Conservation (phyloP, 805 yeast genomes). For the Lachancea sp. region DNA sequence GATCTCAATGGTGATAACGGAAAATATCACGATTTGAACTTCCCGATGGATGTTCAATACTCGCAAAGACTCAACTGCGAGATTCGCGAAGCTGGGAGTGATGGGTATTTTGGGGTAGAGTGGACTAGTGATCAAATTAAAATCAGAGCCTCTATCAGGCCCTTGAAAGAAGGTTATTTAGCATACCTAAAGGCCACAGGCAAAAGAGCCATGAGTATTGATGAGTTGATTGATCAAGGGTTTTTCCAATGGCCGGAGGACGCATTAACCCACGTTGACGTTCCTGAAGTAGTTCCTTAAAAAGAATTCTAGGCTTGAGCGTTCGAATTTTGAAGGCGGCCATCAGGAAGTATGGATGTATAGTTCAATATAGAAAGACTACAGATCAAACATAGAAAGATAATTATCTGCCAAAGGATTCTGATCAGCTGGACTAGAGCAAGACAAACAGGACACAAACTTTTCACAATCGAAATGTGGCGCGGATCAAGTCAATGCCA, state of each 20-base stretch:
- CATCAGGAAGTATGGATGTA: too few species aligned
- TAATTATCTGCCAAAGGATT: too few species aligned
- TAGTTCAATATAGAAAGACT: neutral
- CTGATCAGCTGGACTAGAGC: too few species aligned
- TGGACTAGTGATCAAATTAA: slow-evolving; percentile 45
- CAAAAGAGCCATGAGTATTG: slow-evolving; percentile 33
- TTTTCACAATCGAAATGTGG: too few species aligned
- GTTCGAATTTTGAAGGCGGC: too few species aligned
- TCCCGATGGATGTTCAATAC: slow-evolving; percentile 56
- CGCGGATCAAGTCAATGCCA: too few species aligned
- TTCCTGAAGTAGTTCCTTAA: slow-evolving; percentile 12
- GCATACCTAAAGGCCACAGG: slow-evolving; percentile 36
- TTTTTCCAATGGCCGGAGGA: slow-evolving; percentile 32
- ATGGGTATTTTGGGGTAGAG: slow-evolving; percentile 44
- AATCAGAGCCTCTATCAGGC: slow-evolving; percentile 39
- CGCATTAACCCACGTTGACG: slow-evolving; percentile 14
- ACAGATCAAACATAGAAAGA: too few species aligned
- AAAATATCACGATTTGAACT: slow-evolving; percentile 45
- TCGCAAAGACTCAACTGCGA: slow-evolving; percentile 40
- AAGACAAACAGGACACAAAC: too few species aligned
- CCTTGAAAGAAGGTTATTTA: slow-evolving; percentile 41
- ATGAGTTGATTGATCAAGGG: slow-evolving; percentile 36
- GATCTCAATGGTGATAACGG: slow-evolving; percentile 43
- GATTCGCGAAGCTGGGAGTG: slow-evolving; percentile 33
- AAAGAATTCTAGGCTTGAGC: neutral